phyloP scores from a whole-genome alignment of 1,139 yeast species.

The Lodderomyces margitis region DNA sequence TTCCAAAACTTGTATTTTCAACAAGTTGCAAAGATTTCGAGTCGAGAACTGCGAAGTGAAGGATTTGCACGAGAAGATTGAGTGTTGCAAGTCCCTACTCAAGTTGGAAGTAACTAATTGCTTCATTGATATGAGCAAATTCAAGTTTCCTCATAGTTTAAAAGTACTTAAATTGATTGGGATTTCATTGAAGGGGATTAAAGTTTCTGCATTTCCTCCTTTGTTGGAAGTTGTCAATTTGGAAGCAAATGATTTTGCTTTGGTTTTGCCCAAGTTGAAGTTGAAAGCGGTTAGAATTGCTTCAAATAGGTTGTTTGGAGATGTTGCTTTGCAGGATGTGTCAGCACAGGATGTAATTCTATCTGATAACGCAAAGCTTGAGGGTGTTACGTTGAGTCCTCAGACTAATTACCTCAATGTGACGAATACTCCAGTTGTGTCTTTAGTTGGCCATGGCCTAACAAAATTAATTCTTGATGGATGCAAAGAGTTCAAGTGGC shows the following conservation, averaged over 20 bases:
- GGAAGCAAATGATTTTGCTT: conserved; percentile 8
- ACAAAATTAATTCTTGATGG: conserved; percentile 13
- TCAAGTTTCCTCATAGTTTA: conserved; percentile 10
- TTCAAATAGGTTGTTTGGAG: conserved; percentile 8
- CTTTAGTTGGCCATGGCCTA: conserved; percentile 12
- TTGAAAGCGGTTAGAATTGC: conserved; percentile 10
- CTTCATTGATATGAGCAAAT: conserved; percentile 3
- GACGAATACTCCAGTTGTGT: conserved; percentile 9
- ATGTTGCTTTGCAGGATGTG: conserved; percentile 4
- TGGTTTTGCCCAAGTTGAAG: conserved; percentile 2
- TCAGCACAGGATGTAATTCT: conserved; percentile 10
- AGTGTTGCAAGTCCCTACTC: conserved; percentile 9
- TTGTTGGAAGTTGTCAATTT: conserved; percentile 16
- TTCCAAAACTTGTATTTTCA: conserved; percentile 11
- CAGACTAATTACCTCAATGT: conserved; percentile 9
- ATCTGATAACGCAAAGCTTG: conserved; percentile 7
- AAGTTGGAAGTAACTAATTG: conserved; percentile 12
- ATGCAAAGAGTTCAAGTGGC: conserved; percentile 13
- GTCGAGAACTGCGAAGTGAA: conserved; percentile 12
- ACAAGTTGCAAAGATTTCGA: conserved; percentile 11
- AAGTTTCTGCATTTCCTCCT: conserved; percentile 11
- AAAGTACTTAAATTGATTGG: conserved; percentile 9
- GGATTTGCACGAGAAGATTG: conserved; percentile 13
- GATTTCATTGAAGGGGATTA: conserved; percentile 5
- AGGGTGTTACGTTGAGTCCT: conserved; percentile 5